Percentiles rank a stretch among this genome's conserved stretches.
Evolutionary conservation across 345 rosid species (phyloP).

Genomic region (Microthlaspi erraticum): DNA sequence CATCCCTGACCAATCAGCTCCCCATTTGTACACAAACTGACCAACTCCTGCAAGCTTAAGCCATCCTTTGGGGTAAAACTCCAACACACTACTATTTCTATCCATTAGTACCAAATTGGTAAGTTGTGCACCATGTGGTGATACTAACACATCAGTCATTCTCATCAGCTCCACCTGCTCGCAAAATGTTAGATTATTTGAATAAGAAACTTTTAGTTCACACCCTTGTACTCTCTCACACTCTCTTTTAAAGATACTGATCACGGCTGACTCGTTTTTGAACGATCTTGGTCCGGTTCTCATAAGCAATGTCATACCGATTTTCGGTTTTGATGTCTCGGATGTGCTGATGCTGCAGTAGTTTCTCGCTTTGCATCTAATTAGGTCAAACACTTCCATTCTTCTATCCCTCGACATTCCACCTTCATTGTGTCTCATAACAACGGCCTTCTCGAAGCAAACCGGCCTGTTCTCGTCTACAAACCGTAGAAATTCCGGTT

Average conservation of each 20-base stretch:
- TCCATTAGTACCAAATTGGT: conserved; percentile 83
- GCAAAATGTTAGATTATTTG: conserved; percentile 66
- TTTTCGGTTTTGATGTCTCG: conserved; percentile 29
- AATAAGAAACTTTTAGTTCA: conserved; percentile 58
- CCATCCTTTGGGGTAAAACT: conserved; percentile 82
- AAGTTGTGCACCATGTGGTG: conserved; percentile 81
- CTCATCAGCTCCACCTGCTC: conserved; percentile 82
- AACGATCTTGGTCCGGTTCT: conserved; percentile 80
- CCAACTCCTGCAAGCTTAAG: conserved; percentile 77
- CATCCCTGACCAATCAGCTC: conserved; percentile 86
- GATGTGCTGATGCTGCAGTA: conserved; percentile 52
- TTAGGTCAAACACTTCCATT: conserved; percentile 64
- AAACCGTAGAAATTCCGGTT: conserved; percentile 45
- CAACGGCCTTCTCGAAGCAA: conserved; percentile 77
- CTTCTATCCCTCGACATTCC: conserved; percentile 78
- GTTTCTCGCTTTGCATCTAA: conserved; percentile 66
- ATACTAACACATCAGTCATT: conserved; percentile 62
- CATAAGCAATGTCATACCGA: conserved; percentile 70
- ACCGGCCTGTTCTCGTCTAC: conserved; percentile 42
- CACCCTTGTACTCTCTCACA: conserved; percentile 63
- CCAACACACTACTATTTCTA: conserved; percentile 75
- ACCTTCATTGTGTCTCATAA: conserved; percentile 82
- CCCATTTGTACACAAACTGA: conserved; percentile 71
- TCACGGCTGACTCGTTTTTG: conserved; percentile 58
- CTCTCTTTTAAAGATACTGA: conserved; percentile 53